These are phyloP conservation scores for Cyathus striatus DNA, from an alignment of 768 basidiomycete genomes.

Conservation along the genomic window DNA sequence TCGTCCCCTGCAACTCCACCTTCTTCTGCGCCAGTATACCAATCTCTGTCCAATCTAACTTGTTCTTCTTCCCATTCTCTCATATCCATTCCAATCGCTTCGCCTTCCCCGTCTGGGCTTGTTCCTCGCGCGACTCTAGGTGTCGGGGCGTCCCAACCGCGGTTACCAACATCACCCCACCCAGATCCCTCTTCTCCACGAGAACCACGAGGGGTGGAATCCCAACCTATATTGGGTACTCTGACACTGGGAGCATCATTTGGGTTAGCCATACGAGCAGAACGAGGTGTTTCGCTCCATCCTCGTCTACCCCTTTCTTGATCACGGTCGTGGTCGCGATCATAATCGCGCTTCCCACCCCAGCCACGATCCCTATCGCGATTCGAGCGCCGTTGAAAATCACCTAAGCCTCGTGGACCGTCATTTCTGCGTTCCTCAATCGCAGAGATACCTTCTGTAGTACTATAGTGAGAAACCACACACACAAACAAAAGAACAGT, in stretches of 20 bases:
- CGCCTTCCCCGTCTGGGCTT: slow-evolving; percentile 68
- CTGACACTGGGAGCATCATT: slow-evolving; percentile 79
- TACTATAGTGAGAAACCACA: neutral
- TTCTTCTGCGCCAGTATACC: slow-evolving; percentile 93
- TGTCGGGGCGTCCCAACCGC: slow-evolving; percentile 81
- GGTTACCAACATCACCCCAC: slow-evolving; percentile 55
- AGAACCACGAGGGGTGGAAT: slow-evolving; percentile 74
- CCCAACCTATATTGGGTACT: slow-evolving; percentile 91
- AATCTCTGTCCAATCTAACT: slow-evolving; percentile 85
- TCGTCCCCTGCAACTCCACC: slow-evolving; percentile 83
- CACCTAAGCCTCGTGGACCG: slow-evolving; percentile 76
- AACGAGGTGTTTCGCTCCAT: slow-evolving; percentile 63
- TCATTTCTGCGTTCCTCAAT: slow-evolving; percentile 49
- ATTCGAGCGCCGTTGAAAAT: slow-evolving; percentile 91
- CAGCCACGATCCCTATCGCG: slow-evolving; percentile 55
- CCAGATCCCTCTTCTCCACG: slow-evolving; percentile 52
- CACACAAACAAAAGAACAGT: too few relatives aligned
- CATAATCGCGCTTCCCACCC: slow-evolving; percentile 35
- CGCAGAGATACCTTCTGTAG: slow-evolving; percentile 78
- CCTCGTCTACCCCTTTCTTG: slow-evolving; percentile 16
- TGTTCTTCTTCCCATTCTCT: slow-evolving; percentile 99
- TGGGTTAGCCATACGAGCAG: slow-evolving; percentile 34
- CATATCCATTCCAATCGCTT: slow-evolving; percentile 59
- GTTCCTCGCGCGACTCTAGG: slow-evolving; percentile 62
- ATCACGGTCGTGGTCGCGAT: slow-evolving; percentile 21